A percentile compares a stretch with the other conserved stretches of the same genome.
These are phyloP conservation scores for Backusella tarrabulga DNA, from an alignment of 192 early-diverging fungal genomes.

Conservation along the genomic window DNA sequence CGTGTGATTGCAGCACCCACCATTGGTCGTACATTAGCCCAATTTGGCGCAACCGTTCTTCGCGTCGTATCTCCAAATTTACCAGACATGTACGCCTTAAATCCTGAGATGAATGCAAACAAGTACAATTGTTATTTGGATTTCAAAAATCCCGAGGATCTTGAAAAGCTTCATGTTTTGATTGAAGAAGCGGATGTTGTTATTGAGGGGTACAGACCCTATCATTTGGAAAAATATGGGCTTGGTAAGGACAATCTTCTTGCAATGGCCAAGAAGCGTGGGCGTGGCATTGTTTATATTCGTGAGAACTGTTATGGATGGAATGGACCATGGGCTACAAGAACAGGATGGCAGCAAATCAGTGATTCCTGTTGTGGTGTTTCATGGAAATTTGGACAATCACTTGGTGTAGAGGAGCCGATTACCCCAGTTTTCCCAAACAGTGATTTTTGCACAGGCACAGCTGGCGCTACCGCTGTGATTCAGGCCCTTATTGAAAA, in stretches of 20 bases:
- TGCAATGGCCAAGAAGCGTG: conserved; percentile 5
- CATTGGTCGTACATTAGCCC: neutral
- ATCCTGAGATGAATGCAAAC: neutral
- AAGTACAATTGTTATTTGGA: conserved; percentile 16
- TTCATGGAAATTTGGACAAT: conserved; percentile 6
- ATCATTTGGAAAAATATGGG: conserved; percentile 13
- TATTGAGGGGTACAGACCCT: conserved; percentile 10
- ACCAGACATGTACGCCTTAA: neutral
- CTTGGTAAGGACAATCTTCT: conserved; percentile 11
- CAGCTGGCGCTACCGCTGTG: neutral
- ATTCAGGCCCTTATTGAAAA: conserved; percentile 9
- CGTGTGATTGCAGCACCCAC: neutral
- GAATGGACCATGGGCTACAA: conserved; percentile 3
- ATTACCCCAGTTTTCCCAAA: neutral
- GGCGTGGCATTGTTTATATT: neutral
- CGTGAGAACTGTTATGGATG: conserved; percentile 21
- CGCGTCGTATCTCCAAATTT: neutral
- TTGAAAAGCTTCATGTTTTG: neutral
- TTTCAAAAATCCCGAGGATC: neutral
- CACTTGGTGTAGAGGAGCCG: neutral
- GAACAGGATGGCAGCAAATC: conserved; percentile 21
- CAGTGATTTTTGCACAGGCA: neutral
- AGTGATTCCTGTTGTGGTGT: conserved; percentile 9
- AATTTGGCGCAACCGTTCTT: neutral
- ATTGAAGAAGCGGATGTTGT: conserved; percentile 20